Conservation (phyloP, 441 rosid genomes). For the Eruca vesicaria region DNA sequence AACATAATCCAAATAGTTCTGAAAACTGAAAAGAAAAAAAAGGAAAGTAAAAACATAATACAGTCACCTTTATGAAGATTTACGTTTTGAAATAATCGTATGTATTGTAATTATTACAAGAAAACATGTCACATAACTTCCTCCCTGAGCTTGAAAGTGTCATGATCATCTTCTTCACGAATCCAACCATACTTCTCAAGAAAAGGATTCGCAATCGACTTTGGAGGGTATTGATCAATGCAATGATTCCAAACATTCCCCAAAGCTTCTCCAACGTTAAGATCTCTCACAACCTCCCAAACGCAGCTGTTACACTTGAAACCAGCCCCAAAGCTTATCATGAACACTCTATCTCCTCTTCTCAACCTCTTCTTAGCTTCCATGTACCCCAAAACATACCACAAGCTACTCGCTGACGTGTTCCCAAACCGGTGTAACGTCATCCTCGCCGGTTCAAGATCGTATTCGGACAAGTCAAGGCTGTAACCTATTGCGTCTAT, state of each 20-base stretch:
- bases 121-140: constrained; percentile 26
- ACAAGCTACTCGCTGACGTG: constrained; percentile 80
- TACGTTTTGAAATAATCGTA: constrained; percentile 33
- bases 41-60: not conserved
- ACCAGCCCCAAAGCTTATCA: constrained; percentile 87
- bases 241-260: constrained; percentile 65
- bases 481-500: constrained; percentile 59
- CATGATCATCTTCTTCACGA: constrained; percentile 44
- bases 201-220: constrained; percentile 42
- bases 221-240: constrained; percentile 46
- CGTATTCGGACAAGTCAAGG: constrained; percentile 48
- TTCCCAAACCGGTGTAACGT: constrained; percentile 74
- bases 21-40: not conserved
- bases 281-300: constrained; percentile 62
- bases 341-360: constrained; percentile 57
- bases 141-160: constrained; percentile 22
- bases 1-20: constrained; percentile 9
- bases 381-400: constrained; percentile 84
- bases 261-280: constrained; percentile 35
- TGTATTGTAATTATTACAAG: constrained; percentile 32
- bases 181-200: constrained; percentile 62
- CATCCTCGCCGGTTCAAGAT: constrained; percentile 72
- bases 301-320: constrained; percentile 80
- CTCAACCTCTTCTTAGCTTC: constrained; percentile 75
- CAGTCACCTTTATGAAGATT: constrained; percentile 11